Evolutionary conservation across 2,329 filamentous ascomycete species (phyloP).

Genomic region (Leptographium lundbergii): DNA sequence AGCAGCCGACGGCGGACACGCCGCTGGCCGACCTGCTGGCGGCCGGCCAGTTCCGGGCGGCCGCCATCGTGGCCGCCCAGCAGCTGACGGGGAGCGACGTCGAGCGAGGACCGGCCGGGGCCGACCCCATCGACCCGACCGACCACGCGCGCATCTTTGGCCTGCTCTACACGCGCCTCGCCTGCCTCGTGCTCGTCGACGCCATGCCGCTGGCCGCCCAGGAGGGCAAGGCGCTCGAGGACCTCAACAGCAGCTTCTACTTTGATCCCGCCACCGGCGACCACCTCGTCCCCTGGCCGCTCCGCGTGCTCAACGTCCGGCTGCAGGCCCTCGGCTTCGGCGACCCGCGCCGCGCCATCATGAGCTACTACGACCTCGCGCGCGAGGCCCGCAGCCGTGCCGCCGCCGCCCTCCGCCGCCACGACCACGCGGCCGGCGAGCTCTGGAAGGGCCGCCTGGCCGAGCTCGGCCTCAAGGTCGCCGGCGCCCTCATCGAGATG

Average conservation of each 20-base stretch:
- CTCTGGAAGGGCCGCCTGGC: constrained; percentile 61
- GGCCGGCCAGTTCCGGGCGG: constrained; percentile 66
- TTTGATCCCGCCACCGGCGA: constrained; percentile 30
- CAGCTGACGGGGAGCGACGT: constrained; percentile 39
- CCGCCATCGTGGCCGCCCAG: constrained; percentile 55
- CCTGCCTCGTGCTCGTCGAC: constrained; percentile 69
- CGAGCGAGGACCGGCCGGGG: constrained; percentile 8
- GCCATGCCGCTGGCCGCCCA: constrained; percentile 56
- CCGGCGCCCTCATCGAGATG: constrained; percentile 66
- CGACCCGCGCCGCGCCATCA: constrained; percentile 72
- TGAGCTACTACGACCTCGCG: constrained; percentile 81
- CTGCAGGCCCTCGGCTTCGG: constrained; percentile 78
- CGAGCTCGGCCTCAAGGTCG: constrained; percentile 60
- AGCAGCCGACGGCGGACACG: constrained; percentile 49
- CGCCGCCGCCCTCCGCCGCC: constrained; percentile 27
- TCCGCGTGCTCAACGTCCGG: constrained; percentile 71
- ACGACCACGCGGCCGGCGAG: constrained; percentile 41
- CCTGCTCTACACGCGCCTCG: constrained; percentile 68
- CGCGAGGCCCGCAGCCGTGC: constrained; percentile 59
- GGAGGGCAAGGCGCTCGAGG: constrained; percentile 51
- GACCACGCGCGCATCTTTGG: constrained; percentile 59
- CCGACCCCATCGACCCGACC: constrained; percentile 33
- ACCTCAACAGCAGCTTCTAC: constrained; percentile 46
- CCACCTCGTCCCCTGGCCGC: constrained; percentile 74
- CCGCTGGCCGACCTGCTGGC: constrained; percentile 56